A percentile compares a stretch with the other conserved stretches of the same genome.
Evolutionary conservation across 2,329 filamentous ascomycete genomes (phyloP).

Genomic region (Verticillium albo-atrum): DNA sequence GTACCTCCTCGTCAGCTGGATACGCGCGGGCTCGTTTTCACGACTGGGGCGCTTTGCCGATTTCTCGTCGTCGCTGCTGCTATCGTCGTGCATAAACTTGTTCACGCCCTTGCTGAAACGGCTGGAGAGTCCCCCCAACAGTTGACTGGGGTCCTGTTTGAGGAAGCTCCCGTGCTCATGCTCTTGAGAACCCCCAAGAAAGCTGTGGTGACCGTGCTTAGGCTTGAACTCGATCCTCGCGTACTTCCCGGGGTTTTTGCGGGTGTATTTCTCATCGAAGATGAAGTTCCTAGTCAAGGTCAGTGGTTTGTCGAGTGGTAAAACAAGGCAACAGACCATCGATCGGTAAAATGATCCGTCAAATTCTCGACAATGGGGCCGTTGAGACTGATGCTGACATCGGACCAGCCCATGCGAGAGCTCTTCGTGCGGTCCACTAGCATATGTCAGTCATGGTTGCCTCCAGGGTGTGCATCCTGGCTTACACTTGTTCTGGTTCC

Average conservation of each 20-base stretch:
- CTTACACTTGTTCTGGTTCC: slow-evolving; percentile 74
- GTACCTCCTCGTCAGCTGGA: slow-evolving; percentile 49
- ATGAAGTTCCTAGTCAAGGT: slow-evolving; percentile 66
- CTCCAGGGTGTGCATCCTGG: neutral
- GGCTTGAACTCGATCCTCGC: slow-evolving; percentile 17
- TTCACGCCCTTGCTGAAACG: slow-evolving; percentile 36
- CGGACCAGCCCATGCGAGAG: slow-evolving; percentile 90
- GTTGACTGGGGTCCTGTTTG: slow-evolving; percentile 21
- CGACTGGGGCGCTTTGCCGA: slow-evolving; percentile 6
- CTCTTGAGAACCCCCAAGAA: neutral
- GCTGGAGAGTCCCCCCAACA: slow-evolving; percentile 39
- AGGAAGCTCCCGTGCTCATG: slow-evolving; percentile 12
- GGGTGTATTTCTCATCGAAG: slow-evolving; percentile 72
- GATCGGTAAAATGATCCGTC: slow-evolving; percentile 71
- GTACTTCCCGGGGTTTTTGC: slow-evolving; percentile 48
- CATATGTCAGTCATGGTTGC: neutral
- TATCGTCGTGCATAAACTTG: slow-evolving; percentile 30
- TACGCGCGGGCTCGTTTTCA: slow-evolving; percentile 26
- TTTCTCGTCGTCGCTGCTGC: slow-evolving; percentile 17
- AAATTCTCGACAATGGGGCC: slow-evolving; percentile 75
- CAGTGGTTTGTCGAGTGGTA: slow-evolving; percentile 1
- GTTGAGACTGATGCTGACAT: slow-evolving; percentile 71
- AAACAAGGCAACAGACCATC: slow-evolving; percentile 52
- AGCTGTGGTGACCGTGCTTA: neutral
- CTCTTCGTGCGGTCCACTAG: slow-evolving; percentile 69